phyloP scores from a whole-genome alignment of 169 alveolate genomes.

The Miamiensis avidus region DNA sequence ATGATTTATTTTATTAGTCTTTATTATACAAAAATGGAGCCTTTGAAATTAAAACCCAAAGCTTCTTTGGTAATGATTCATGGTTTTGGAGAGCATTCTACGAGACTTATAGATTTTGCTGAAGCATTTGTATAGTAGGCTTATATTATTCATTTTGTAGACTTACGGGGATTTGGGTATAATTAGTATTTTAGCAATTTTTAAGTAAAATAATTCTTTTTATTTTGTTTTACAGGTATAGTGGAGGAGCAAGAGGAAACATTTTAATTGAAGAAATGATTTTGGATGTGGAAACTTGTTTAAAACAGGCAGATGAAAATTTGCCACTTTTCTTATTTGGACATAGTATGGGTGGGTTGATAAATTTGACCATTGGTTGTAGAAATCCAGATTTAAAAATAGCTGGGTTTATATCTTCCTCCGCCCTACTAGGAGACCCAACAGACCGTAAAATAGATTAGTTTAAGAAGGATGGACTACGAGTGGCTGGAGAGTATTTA shows the following conservation, averaged over 20 bases:
- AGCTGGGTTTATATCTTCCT: slow-evolving; percentile 42
- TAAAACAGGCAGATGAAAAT: slow-evolving; percentile 32
- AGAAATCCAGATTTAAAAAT: slow-evolving; percentile 35
- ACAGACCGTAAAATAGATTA: slow-evolving; percentile 36
- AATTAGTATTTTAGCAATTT: too few relatives aligned
- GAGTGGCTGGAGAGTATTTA: slow-evolving; percentile 25
- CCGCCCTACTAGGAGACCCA: slow-evolving; percentile 44
- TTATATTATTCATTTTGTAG: slow-evolving; percentile 31
- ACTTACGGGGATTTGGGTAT: slow-evolving; percentile 47
- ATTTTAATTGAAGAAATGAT: slow-evolving; percentile 26
- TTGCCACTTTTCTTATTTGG: slow-evolving; percentile 46
- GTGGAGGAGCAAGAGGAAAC: slow-evolving; percentile 39
- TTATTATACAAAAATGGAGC: slow-evolving; percentile 37
- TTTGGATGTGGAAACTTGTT: slow-evolving; percentile 23
- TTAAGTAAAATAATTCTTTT: too few relatives aligned
- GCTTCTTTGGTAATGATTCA: slow-evolving; percentile 40
- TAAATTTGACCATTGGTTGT: slow-evolving; percentile 21
- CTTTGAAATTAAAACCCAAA: slow-evolving; percentile 9
- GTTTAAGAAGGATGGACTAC: slow-evolving; percentile 23
- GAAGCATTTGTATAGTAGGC: slow-evolving; percentile 32
- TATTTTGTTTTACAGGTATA: neutral
- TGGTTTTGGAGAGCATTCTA: slow-evolving; percentile 56
- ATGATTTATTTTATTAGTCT: slow-evolving; percentile 24
- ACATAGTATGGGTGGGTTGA: slow-evolving; percentile 43
- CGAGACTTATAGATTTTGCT: slow-evolving; percentile 42